Evolutionary conservation across 1,139 yeast species (phyloP), one percentile per base, ranked within the genome.

Genomic region (Magnusiomyces starmeri): DNA sequence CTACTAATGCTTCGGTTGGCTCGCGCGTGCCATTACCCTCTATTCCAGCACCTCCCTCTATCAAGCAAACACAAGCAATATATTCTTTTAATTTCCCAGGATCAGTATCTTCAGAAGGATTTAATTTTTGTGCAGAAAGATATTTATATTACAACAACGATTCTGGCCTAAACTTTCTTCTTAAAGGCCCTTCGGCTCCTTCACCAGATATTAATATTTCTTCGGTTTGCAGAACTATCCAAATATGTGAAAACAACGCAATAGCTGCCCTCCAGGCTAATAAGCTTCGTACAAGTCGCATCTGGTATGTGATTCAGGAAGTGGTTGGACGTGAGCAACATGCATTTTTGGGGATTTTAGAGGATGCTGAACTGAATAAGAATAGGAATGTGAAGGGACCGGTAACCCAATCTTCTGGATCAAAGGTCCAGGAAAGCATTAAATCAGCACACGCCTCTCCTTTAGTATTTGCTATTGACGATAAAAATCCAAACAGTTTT

Each of bases 261-360:
- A 69, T 72, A 34, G 72, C 79, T 2, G 87, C 90, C 1, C 76
- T 75, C 0, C 70, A 74, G 46, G 83, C 75, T 1, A 75, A 75
- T 14, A 68, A 75, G 51, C 73, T 71, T 54, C 68, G 87, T 52
- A 84, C 83, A 49, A 74, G 84, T 49, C 89, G 83, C 62, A 75
- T 82, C 0, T 85, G 95, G 95, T 70, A 75, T 53, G 74, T 83
- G n/a, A 67, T 85, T 2, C 78, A 79, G 2, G 78, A 76, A 18
- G 74, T 83, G 14, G 66, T 84, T 2, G 70, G 72, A 14, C 78
- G 80, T 62, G 79, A 78, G 26, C 58, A 62, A 25, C 57, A 52
- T 12, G 54, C 54, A 32, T 67, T 64, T 43, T 48, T 57, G 20
- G n/a, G n/a, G 37, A n/a, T n/a, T n/a, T n/a, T n/a, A n/a, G n/a